Evolutionary conservation across 1,139 yeast genomes (phyloP), one percentile per base, ranked within the genome.

Genomic region (Pichia sp.): DNA sequence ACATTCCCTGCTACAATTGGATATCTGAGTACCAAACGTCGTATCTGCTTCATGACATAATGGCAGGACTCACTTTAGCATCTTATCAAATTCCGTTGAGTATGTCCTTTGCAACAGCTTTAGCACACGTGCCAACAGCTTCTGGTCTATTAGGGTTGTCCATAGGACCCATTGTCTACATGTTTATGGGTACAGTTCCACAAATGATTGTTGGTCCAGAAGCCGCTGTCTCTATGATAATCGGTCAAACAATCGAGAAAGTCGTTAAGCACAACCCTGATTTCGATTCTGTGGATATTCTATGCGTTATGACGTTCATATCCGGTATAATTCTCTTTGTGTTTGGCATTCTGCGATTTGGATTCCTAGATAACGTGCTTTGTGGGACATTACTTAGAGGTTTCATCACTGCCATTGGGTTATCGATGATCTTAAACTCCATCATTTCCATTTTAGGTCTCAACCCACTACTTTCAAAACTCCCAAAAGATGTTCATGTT

Each of bases 201-300:
- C 94, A 83, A 52, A 84, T 91, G 95, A 82, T 88, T 37, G 94
- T 88, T 7, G 97, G 97, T 0, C 98, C 98, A 0, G 98, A 91
- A 54, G 93, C 91, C 8, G 95, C 97, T 2, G 82, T 88, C 21
- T 83, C 94, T 1, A 67, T 91, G 54, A 81, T 91, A 29, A 85
- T 91, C 3, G 97, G 97, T 3, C 95, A 86, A 54, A 87, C 93
- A 0, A 80, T 87, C n/a, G 86, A 83, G 44, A 77, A 82, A 11
- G 55, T 70, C 3, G 48, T 75, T 27, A 77, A 72, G 38, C 84
- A 79, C 50, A 58, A 69, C 33, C 56, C 64, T 12, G 48, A 55
- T 15, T 46, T 74, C 14, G 72, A 72, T 39, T 75, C 87, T 0
- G 66, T 80, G 30, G 83, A 81, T 45, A 64, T 81, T 18, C 78